Base-by-base conservation (phyloP, 148 eudicot species). In the Suaeda aralocaspica region DNA sequence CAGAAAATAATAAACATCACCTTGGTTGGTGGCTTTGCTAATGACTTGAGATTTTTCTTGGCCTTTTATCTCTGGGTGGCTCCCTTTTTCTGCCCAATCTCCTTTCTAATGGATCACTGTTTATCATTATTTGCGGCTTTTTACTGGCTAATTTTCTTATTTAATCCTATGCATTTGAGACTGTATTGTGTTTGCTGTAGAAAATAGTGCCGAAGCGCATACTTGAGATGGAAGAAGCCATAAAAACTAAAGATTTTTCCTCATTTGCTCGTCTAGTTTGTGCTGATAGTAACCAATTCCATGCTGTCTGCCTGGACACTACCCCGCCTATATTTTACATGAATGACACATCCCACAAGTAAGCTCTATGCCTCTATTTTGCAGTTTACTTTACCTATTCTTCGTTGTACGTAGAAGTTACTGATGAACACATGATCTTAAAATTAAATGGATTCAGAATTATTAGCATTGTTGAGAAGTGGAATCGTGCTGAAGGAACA, bases 311-410 rank as follows among this genome's bases (percentile, higher is more conserved):
- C 84, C 86, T 93, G 16, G 98, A 93, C 74, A 93, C 98, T 22
- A 64, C 67, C 39, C 98, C 98, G 21, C 98, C 98, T 30, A 88
- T 93, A 64, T 90, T 90, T 75, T 93, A 93, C 82, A 88, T 93
- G 95, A 93, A 93, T 76, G 98, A 90, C 70, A 93, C 98, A 70
- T 93, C 98, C 66, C 98, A 90, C 50, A 88, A 89, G 98, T 79
- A 74, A 82, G 87, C 34, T 31, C 33, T 63, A 71, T 65, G n/a
- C n/a, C n/a, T n/a, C n/a, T n/a, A n/a, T n/a, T n/a, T n/a, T n/a
- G n/a, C n/a, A n/a, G n/a, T 42, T 76, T 58, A 4, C 41, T 19
- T 57, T 59, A 68, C 41, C 29, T 67, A 41, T 45, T 56, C 31
- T 26, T 50, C 5, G 22, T 31, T 30, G 34, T 26, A 42, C 22